A percentile compares a stretch with the other conserved stretches of the same genome.
phyloP scores from a whole-genome alignment of 2,329 filamentous ascomycete genomes.

The Fusarium gaditjirri region DNA sequence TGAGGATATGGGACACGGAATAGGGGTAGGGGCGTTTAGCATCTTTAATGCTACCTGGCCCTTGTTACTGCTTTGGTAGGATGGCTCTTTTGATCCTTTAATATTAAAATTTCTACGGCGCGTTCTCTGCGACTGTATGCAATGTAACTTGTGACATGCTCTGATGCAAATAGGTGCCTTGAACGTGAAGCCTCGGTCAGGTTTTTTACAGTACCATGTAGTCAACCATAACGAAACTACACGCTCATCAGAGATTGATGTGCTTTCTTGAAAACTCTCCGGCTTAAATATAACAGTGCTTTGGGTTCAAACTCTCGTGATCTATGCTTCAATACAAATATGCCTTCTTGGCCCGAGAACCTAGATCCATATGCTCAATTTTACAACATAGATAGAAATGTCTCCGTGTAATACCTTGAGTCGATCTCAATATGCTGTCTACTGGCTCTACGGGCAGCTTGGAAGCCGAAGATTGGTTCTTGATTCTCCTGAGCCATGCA shows the following conservation, averaged over 20 bases:
- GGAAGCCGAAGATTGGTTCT: neutral
- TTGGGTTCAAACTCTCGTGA: too few relatives aligned
- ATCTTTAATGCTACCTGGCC: neutral
- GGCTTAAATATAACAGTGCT: neutral
- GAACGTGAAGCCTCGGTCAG: neutral
- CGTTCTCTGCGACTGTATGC: neutral
- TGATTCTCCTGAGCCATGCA: neutral
- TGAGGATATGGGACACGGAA: neutral
- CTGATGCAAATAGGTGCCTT: too few relatives aligned
- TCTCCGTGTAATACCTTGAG: neutral
- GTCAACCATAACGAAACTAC: too few relatives aligned
- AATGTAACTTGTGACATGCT: neutral
- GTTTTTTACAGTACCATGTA: neutral
- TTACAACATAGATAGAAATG: neutral
- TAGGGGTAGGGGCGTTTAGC: conserved; percentile 29
- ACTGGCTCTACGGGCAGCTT: neutral
- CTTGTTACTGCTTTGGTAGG: neutral
- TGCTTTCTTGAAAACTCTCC: neutral
- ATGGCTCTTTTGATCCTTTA: neutral
- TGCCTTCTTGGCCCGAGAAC: neutral
- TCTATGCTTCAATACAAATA: too few relatives aligned
- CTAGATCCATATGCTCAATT: neutral
- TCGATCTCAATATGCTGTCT: neutral
- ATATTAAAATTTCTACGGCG: neutral
- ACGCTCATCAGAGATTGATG: neutral